Conservation (phyloP, 352 stramenopile species). For the Pythium dissotocum region DNA sequence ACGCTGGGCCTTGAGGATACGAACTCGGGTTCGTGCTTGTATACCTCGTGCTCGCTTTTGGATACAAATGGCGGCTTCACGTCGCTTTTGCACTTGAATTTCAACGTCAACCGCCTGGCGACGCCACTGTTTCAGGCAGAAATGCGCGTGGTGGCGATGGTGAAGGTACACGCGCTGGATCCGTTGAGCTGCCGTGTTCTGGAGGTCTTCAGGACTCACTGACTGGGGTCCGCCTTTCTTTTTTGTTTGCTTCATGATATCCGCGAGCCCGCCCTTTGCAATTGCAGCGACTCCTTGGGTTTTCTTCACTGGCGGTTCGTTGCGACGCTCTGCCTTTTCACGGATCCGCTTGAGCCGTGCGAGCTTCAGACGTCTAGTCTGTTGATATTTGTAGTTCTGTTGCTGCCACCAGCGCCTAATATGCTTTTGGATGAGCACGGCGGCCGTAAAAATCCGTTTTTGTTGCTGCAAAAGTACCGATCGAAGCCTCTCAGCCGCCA, state of each 20-base stretch:
- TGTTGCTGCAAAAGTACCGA: constrained; percentile 3
- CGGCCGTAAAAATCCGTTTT: constrained; percentile 17
- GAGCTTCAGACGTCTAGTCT: constrained; percentile 34
- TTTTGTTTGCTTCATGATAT: constrained; percentile 19
- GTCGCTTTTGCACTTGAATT: constrained; percentile 26
- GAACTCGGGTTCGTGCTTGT: constrained; percentile 26
- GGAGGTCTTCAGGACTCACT: background rate
- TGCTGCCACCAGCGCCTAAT: constrained; percentile 49
- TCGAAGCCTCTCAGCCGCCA: constrained; percentile 3
- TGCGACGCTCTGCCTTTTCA: constrained; percentile 25
- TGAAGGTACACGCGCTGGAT: constrained; percentile 38
- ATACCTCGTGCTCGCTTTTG: constrained; percentile 38
- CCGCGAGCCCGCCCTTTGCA: constrained; percentile 9
- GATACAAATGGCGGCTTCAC: constrained; percentile 36
- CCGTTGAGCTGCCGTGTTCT: constrained; percentile 7
- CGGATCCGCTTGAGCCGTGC: constrained; percentile 30
- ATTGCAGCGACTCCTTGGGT: background rate
- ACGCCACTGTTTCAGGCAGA: constrained; percentile 27
- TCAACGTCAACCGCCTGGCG: constrained; percentile 37
- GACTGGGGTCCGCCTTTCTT: background rate
- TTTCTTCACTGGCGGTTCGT: background rate
- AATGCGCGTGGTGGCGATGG: constrained; percentile 21
- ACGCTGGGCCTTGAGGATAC: constrained; percentile 29
- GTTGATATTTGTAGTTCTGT: constrained; percentile 38
- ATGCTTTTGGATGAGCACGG: constrained; percentile 43